Evolutionary conservation across 495 filamentous ascomycete species (phyloP).

Genomic region (Aspergillus sclerotioniger): DNA sequence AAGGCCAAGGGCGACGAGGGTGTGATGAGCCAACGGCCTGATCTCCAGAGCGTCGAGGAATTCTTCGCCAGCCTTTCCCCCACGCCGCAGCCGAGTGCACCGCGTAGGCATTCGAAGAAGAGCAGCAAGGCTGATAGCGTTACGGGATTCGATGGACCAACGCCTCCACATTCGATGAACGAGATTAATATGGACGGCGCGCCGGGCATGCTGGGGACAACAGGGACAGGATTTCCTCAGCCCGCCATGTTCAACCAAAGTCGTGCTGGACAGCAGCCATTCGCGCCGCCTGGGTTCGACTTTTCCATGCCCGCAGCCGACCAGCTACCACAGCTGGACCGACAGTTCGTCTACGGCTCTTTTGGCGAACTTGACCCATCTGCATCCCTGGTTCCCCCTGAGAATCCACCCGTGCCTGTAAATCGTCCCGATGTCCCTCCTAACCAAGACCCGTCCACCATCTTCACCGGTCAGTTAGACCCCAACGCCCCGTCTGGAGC

Average conservation of each 20-base stretch:
- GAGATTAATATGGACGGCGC: slow-evolving; percentile 38
- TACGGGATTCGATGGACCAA: slow-evolving; percentile 27
- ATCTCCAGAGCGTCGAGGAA: slow-evolving; percentile 90
- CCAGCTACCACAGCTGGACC: slow-evolving; percentile 62
- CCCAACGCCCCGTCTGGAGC: slow-evolving; percentile 40
- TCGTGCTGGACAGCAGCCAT: slow-evolving; percentile 29
- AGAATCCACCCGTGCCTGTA: slow-evolving; percentile 28
- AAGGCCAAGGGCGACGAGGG: slow-evolving; percentile 77
- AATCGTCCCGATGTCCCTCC: slow-evolving; percentile 22
- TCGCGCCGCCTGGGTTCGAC: slow-evolving; percentile 39
- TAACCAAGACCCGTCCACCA: slow-evolving; percentile 22
- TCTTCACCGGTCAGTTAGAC: slow-evolving; percentile 40
- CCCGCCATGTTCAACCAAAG: slow-evolving; percentile 36
- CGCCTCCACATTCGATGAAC: slow-evolving; percentile 30
- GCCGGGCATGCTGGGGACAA: slow-evolving; percentile 32
- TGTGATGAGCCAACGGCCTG: slow-evolving; percentile 78
- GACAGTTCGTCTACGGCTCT: slow-evolving; percentile 75
- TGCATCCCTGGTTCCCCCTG: slow-evolving; percentile 29
- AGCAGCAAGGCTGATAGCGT: slow-evolving; percentile 34
- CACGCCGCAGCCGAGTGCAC: slow-evolving; percentile 48
- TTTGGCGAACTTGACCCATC: slow-evolving; percentile 62
- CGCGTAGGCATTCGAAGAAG: slow-evolving; percentile 40
- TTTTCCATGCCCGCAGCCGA: slow-evolving; percentile 41
- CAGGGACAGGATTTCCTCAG: slow-evolving; percentile 45
- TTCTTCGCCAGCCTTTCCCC: slow-evolving; percentile 86